phyloP scores from a whole-genome alignment of 2,329 filamentous ascomycete species.

The Aspergillus sp. region DNA sequence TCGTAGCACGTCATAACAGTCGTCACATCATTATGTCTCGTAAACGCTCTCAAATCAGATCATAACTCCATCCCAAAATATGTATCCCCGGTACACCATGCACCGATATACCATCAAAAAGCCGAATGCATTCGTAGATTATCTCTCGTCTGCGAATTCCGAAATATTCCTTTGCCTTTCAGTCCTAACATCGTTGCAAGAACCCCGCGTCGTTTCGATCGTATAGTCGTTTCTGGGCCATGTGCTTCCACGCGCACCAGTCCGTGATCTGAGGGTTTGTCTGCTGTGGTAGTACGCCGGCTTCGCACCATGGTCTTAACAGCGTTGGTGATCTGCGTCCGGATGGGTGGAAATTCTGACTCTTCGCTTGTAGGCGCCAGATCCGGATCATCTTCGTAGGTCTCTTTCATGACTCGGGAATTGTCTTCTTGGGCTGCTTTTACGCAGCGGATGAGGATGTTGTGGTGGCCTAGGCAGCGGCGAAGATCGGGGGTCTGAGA shows the following conservation, averaged over 20 bases:
- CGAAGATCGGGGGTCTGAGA: conserved; percentile 19
- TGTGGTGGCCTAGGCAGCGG: conserved; percentile 20
- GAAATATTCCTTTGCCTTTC: background rate
- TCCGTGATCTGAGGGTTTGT: background rate
- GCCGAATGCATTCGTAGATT: background rate
- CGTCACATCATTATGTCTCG: too few relatives aligned
- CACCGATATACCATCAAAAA: background rate
- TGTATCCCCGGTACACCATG: background rate
- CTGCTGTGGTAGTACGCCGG: background rate
- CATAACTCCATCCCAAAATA: too few relatives aligned
- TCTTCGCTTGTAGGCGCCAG: background rate
- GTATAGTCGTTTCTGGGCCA: background rate
- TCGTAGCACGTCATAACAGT: too few relatives aligned
- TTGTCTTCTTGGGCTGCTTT: conserved; percentile 17
- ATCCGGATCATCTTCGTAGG: background rate
- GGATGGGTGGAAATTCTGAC: conserved; percentile 2
- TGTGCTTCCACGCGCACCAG: background rate
- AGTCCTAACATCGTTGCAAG: background rate
- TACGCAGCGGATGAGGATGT: conserved; percentile 18
- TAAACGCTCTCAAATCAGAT: too few relatives aligned
- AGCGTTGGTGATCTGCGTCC: conserved; percentile 11
- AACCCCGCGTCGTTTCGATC: background rate
- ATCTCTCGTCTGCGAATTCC: background rate
- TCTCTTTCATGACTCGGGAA: background rate
- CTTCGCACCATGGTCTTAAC: conserved; percentile 17